Percentiles rank a stretch among this genome's conserved stretches.
Evolutionary conservation across 306 rosid species (phyloP).

Genomic region (Mimosa pudica): DNA sequence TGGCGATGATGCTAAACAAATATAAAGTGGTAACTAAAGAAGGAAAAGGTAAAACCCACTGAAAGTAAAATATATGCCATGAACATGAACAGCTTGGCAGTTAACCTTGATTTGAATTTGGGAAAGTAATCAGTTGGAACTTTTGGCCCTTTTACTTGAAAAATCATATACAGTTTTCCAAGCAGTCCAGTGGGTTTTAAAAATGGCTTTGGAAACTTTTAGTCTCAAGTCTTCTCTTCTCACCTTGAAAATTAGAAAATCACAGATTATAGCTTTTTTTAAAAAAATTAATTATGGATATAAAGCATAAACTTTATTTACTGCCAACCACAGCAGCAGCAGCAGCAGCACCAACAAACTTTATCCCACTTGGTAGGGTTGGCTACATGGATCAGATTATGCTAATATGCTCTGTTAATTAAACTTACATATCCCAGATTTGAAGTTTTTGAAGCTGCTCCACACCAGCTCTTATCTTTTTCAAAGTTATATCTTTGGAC

Average conservation of each 20-base stretch:
- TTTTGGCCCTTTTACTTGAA: neutral
- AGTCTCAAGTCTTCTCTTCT: neutral
- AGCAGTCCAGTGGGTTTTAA: neutral
- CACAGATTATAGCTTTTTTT: neutral
- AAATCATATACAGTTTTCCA: neutral
- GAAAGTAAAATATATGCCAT: slow-evolving; percentile 14
- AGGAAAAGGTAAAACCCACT: slow-evolving; percentile 5
- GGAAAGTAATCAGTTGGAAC: slow-evolving; percentile 5
- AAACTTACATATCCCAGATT: neutral
- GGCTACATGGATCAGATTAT: neutral
- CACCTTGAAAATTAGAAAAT: neutral
- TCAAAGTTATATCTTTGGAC: neutral
- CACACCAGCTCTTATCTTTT: neutral
- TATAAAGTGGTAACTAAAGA: slow-evolving; percentile 18
- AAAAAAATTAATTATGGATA: neutral
- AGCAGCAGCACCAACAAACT: neutral
- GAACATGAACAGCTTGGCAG: neutral
- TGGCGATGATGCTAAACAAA: slow-evolving; percentile 11
- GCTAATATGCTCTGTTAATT: neutral
- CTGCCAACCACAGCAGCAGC: too few relatives aligned
- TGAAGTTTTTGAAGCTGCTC: neutral
- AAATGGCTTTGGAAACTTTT: neutral
- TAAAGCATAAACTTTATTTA: neutral
- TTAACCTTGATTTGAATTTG: neutral
- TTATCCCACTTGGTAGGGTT: neutral